A percentile compares a stretch with the other conserved stretches of the same genome.
phyloP scores from a whole-genome alignment of 352 stramenopile species.

The Pythium aquatile region DNA sequence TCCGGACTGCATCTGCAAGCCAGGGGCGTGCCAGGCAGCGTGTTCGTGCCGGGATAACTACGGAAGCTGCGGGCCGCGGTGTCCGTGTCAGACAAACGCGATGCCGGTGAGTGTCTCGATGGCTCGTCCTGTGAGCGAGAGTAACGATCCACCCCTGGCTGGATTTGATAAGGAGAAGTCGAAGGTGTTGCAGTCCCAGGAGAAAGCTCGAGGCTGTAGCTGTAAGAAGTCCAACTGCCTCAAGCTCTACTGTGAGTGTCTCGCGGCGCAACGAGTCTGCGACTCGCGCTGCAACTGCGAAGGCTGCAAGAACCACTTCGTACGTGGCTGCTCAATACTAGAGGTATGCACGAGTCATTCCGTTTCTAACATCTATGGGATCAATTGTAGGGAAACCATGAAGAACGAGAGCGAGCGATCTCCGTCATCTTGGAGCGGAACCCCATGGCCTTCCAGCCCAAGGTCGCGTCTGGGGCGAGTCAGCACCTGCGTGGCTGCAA shows the following conservation, averaged over 20 bases:
- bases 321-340: slow-evolving; percentile 5
- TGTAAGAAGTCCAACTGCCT: slow-evolving; percentile 98
- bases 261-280: slow-evolving; percentile 67
- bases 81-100: slow-evolving; percentile 26
- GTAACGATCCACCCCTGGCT: too few species aligned
- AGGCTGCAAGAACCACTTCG: slow-evolving; percentile 72
- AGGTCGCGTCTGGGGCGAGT: slow-evolving; percentile 81
- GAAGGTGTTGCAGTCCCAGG: slow-evolving; percentile 25
- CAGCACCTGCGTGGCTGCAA: slow-evolving; percentile 94
- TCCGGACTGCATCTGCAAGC: slow-evolving; percentile 34
- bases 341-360: background rate
- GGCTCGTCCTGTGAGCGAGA: too few species aligned
- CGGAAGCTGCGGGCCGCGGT: slow-evolving; percentile 41
- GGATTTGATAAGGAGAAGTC: background rate
- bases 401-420: slow-evolving; percentile 78
- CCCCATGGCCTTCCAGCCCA: slow-evolving; percentile 93
- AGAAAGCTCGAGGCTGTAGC: slow-evolving; percentile 84
- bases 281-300: slow-evolving; percentile 76
- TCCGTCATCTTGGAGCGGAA: slow-evolving; percentile 90
- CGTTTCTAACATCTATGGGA: background rate
- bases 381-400: slow-evolving; percentile 36
- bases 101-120: background rate
- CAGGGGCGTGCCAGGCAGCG: slow-evolving; percentile 36
- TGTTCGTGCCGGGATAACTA: slow-evolving; percentile 49
- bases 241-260: slow-evolving; percentile 92